Conservation (phyloP, 345 rosid species). For the Euclidium syriacum region DNA sequence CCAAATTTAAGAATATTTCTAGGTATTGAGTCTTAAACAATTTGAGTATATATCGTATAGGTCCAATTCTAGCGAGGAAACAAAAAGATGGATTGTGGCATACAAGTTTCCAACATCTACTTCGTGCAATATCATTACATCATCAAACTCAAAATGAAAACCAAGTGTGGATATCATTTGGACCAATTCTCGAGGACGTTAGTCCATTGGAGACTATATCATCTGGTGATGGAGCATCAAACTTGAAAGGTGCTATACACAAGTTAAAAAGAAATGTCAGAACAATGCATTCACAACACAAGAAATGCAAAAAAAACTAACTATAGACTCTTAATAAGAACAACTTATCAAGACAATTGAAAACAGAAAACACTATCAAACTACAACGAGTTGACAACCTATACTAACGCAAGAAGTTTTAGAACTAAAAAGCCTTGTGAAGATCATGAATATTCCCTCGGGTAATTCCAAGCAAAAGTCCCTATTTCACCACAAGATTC, state of each 20-base stretch:
- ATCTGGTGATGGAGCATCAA: constrained; percentile 90
- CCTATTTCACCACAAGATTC: constrained; percentile 38
- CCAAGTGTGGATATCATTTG: constrained; percentile 50
- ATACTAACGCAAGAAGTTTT: constrained; percentile 37
- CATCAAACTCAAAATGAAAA: constrained; percentile 17
- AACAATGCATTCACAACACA: background rate
- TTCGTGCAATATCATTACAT: background rate
- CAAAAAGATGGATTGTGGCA: constrained; percentile 9
- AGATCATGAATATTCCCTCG: constrained; percentile 53
- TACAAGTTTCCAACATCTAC: constrained; percentile 2
- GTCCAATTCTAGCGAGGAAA: constrained; percentile 5
- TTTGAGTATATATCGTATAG: background rate
- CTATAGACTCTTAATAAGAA: constrained; percentile 13
- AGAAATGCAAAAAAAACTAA: constrained; percentile 7
- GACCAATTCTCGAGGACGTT: constrained; percentile 42
- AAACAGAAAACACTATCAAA: constrained; percentile 22
- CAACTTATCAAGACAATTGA: constrained; percentile 6
- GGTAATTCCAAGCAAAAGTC: constrained; percentile 39
- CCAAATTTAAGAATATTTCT: background rate
- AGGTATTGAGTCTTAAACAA: background rate
- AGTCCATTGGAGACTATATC: constrained; percentile 66
- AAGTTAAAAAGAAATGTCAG: constrained; percentile 17
- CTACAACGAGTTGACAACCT: constrained; percentile 51
- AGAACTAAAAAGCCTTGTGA: constrained; percentile 51
- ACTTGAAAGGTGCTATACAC: constrained; percentile 73